phyloP scores from a whole-genome alignment of 805 yeast species.

The Candida awuae region DNA sequence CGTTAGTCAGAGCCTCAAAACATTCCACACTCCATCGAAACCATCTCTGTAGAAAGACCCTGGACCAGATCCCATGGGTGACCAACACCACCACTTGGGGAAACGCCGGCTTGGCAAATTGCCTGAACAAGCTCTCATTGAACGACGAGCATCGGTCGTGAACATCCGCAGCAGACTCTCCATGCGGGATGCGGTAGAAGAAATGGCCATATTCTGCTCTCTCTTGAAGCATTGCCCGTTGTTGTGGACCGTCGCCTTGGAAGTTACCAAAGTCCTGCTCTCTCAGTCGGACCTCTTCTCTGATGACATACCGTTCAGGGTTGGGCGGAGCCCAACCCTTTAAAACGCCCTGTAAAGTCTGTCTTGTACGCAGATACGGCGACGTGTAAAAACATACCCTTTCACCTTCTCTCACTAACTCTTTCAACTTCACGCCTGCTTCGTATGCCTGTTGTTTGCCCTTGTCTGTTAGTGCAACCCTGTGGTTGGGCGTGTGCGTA shows the following conservation, averaged over 20 bases:
- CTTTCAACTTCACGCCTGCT: constrained; percentile 47
- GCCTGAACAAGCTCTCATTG: constrained; percentile 78
- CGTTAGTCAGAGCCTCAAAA: constrained; percentile 74
- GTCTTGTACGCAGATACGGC: constrained; percentile 78
- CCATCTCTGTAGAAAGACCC: constrained; percentile 93
- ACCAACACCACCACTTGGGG: constrained; percentile 80
- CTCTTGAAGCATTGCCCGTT: constrained; percentile 72
- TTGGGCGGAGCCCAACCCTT: constrained; percentile 38
- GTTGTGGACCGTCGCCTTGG: constrained; percentile 60
- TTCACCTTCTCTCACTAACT: constrained; percentile 34
- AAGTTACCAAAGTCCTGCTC: constrained; percentile 96
- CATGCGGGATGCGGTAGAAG: constrained; percentile 85
- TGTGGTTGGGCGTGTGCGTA: constrained; percentile 70
- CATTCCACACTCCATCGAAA: constrained; percentile 87
- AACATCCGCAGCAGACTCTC: constrained; percentile 95
- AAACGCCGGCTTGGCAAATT: constrained; percentile 59
- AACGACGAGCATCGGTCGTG: constrained; percentile 87
- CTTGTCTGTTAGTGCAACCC: constrained; percentile 58
- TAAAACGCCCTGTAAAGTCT: constrained; percentile 67
- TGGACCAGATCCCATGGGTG: constrained; percentile 90
- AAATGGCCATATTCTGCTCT: constrained; percentile 83
- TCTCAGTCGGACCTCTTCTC: constrained; percentile 86
- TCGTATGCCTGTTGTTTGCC: constrained; percentile 60
- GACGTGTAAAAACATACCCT: constrained; percentile 74
- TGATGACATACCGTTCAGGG: constrained; percentile 26